Evolutionary conservation across 1,284 basidiomycete species (phyloP), one percentile per base, ranked within the genome.

Genomic region (Pyrrhoderma noxium): DNA sequence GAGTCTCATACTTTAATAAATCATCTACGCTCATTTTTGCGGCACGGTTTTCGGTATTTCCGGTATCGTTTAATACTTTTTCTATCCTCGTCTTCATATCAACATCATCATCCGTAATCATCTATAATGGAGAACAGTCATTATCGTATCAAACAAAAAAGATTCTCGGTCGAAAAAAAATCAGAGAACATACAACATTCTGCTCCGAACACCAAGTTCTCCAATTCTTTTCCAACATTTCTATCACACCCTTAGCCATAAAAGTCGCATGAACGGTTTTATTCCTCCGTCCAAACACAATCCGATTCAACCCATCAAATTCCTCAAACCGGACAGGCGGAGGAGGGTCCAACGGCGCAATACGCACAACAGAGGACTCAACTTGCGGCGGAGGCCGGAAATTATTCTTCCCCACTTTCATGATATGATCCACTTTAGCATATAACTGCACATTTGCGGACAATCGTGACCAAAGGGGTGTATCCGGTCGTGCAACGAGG

Each of bases 371-470:
- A 27, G 81, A 86, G 35, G 83, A 89, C 68, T 99, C 96, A 47
- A 99, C 96, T 65, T 92, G 81, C 0, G 96, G 96, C 22, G 96
- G 89, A 0, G 96, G 96, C 23, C 95, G 76, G 73, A 99, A 99
- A 69, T 96, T 95, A 67, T 94, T 95, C 62, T 90, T 88, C 35
- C 86, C 87, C 36, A 99, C 95, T 62, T 96, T 91, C 85, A 98
- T 94, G 56, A 98, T 80, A 62, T 98, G 85, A 67, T 97, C 93
- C 23, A 99, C 93, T 65, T 94, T 93, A 4, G 91, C 81, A 66
- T 91, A 94, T 18, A 97, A 85, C 66, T 99, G 96, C 4, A 97
- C 96, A 65, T 99, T 99, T 31, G 93, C 95, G 4, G 89, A 92
- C 22, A 99, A 74, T 41, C 95, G 80, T 50, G 93, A 97, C 96